These are phyloP conservation scores for Polytrichum commune DNA, from an alignment of 225 moss, liverwort and hornwort genomes.

Conservation along the genomic window DNA sequence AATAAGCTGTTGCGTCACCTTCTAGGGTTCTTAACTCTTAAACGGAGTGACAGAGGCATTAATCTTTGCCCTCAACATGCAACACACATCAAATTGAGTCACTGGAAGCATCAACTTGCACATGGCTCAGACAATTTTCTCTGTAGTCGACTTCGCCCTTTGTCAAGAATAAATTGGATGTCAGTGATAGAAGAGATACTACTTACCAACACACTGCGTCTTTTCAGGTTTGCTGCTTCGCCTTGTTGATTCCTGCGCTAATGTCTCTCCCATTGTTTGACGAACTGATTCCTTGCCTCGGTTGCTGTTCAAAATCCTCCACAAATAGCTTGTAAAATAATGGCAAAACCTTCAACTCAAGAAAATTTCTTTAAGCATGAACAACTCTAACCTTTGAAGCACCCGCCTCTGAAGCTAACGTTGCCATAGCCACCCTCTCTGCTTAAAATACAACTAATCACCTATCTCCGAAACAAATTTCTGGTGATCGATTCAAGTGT, in stretches of 20 bases:
- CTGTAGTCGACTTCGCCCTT: background rate
- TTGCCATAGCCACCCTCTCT: too few relatives aligned
- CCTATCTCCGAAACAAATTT: too few relatives aligned
- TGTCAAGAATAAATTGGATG: background rate
- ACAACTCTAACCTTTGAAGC: background rate
- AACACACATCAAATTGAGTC: background rate
- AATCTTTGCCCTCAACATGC: background rate
- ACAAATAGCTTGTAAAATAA: slow-evolving; percentile 4
- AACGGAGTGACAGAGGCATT: background rate
- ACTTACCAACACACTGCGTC: background rate
- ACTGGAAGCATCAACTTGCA: background rate
- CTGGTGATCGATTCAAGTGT: too few relatives aligned
- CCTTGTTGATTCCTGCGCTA: background rate
- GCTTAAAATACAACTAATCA: too few relatives aligned
- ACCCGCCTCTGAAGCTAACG: too few relatives aligned
- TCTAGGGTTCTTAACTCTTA: background rate
- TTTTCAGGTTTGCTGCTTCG: background rate
- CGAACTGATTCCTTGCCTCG: background rate
- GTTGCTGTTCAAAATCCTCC: background rate
- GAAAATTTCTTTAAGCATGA: background rate
- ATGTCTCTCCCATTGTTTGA: background rate
- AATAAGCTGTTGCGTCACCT: too few relatives aligned
- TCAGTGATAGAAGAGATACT: background rate
- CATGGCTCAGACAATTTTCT: background rate
- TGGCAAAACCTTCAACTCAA: background rate